Evolutionary conservation across 169 alveolate genomes (phyloP), one percentile per base, ranked within the genome.

Genomic region (Haemoproteus tartakovskyi): DNA sequence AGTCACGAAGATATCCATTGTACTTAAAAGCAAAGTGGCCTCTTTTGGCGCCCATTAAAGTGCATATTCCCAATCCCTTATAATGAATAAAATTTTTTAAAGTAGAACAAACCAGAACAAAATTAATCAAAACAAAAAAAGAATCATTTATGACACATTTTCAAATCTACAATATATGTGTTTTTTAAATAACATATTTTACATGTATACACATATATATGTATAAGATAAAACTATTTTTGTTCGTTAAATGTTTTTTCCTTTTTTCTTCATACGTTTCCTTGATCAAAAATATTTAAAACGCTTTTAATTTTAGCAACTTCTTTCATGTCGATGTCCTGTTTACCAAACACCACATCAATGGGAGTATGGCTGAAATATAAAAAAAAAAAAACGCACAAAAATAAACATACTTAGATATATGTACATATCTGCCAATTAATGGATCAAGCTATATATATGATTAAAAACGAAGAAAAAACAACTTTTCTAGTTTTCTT

Each of bases 21-120:
- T 83, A 83, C 46, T 63, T 62, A 57, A 83, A 83, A 36, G 89
- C 81, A 19, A 83, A 83, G 47, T 63, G 79, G 5, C 67, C 89
- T 54, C 84, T 60, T 38, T 79, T 83, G 3, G 89, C 89, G 4
- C 86, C 83, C 57, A 83, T 59, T 45, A 83, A 51, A 24, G 87
- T 83, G 43, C 87, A 81, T 18, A 83, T 52, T 3, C 89, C 89
- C 64, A 78, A 22, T 9, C 87, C 87, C 81, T 64, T 37, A 14
- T 6, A 37, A 51, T n/a, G n/a, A n/a, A n/a, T n/a, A n/a, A n/a
- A n/a, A n/a, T n/a, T n/a, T n/a, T n/a, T n/a, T n/a, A n/a, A n/a
- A n/a, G n/a, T n/a, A n/a, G n/a, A n/a, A n/a, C n/a, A n/a, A n/a
- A n/a, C n/a, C n/a, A 12, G 18, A n/a, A n/a, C n/a, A n/a, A 48